Conservation (phyloP, 352 stramenopile species). For the Thalassiosira livingstoniorum region DNA sequence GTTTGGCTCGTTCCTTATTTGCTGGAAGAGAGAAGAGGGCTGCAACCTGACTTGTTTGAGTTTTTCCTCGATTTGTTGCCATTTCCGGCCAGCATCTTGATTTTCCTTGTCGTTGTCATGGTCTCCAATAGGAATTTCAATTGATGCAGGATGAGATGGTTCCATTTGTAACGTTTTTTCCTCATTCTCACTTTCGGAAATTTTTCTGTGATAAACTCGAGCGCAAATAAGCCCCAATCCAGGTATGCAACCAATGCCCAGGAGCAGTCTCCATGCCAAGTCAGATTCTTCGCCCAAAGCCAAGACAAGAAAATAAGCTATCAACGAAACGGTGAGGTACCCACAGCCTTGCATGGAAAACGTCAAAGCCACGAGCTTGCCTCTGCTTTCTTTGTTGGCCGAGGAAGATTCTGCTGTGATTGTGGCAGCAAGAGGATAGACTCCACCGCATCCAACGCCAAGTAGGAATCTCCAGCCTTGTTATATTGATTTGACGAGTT, state of each 20-base stretch:
- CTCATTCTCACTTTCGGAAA: conserved; percentile 1
- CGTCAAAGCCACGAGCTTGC: conserved; percentile 69
- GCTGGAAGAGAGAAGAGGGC: conserved; percentile 46
- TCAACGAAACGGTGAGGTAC: conserved; percentile 73
- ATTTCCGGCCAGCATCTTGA: not conserved
- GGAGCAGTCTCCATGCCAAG: conserved; percentile 63
- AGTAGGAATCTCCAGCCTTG: conserved; percentile 78
- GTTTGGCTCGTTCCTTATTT: conserved; percentile 66
- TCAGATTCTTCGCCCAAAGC: conserved; percentile 60
- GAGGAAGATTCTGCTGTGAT: conserved; percentile 77
- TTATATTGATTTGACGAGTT: conserved; percentile 14
- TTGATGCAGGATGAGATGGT: not conserved
- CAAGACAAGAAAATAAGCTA: conserved; percentile 62
- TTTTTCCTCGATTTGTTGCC: conserved; percentile 8
- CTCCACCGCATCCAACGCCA: conserved; percentile 79
- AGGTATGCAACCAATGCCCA: conserved; percentile 62
- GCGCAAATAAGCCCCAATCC: conserved; percentile 51
- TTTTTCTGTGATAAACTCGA: conserved; percentile 27
- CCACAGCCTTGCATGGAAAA: conserved; percentile 83
- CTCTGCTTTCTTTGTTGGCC: conserved; percentile 32
- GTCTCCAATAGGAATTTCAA: not conserved
- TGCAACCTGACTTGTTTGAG: conserved; percentile 18
- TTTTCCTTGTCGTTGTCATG: not conserved
- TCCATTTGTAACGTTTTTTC: no score
- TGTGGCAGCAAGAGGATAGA: conserved; percentile 82